Conservation (phyloP, 805 yeast genomes). For the Schwanniomyces polymorphus region DNA sequence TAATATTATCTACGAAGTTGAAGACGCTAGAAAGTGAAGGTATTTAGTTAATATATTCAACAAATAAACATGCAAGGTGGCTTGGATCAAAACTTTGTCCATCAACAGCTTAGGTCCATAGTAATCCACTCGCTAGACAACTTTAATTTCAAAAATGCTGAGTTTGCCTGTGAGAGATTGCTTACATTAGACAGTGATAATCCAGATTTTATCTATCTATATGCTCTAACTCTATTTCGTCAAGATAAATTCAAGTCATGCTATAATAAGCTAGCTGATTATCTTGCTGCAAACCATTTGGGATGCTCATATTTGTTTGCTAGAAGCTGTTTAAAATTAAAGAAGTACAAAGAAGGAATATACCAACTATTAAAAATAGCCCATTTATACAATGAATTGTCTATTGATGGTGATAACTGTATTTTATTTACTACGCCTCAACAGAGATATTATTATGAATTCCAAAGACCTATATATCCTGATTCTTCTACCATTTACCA, state of each 20-base stretch:
- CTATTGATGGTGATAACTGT: constrained; percentile 1
- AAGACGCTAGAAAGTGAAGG: not conserved
- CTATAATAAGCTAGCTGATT: constrained; percentile 38
- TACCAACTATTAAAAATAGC: constrained; percentile 35
- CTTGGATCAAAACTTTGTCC: constrained; percentile 10
- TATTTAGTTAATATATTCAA: not conserved
- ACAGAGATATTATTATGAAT: constrained; percentile 37
- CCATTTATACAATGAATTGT: constrained; percentile 26
- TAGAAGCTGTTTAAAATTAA: constrained; percentile 58
- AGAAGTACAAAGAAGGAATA: constrained; percentile 62
- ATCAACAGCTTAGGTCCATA: constrained; percentile 52
- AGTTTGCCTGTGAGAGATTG: constrained; percentile 81
- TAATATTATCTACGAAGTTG: not conserved
- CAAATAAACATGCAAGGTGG: constrained; percentile 8
- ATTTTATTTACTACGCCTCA: constrained; percentile 16
- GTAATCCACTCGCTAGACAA: constrained; percentile 73
- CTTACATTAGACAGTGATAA: constrained; percentile 60
- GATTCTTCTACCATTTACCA: constrained; percentile 69
- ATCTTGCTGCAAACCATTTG: constrained; percentile 49
- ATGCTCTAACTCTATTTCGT: constrained; percentile 65
- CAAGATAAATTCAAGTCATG: constrained; percentile 63
- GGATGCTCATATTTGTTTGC: constrained; percentile 82
- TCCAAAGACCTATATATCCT: constrained; percentile 46
- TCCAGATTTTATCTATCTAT: constrained; percentile 64
- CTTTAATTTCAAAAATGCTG: constrained; percentile 72